Percentiles rank a stretch among this genome's conserved stretches.
These are phyloP conservation scores for Myotisia sp. DNA, from an alignment of 2,329 filamentous ascomycete species.

Conservation along the genomic window DNA sequence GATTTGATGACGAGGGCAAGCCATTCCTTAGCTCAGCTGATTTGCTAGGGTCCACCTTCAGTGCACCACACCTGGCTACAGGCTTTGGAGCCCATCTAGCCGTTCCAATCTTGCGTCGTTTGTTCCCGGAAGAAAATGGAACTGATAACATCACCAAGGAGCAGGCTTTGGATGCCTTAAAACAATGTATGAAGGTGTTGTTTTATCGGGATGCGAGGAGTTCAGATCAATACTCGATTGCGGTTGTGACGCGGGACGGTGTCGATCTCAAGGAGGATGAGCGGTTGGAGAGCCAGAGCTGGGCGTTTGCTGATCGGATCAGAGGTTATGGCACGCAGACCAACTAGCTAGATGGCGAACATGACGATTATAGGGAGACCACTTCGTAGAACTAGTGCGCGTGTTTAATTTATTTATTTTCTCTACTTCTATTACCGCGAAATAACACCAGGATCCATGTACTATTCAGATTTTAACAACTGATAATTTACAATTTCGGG, in stretches of 20 bases:
- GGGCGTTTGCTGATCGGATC: constrained; percentile 93
- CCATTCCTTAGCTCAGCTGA: constrained; percentile 89
- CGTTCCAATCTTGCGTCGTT: constrained; percentile 72
- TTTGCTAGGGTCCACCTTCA: constrained; percentile 83
- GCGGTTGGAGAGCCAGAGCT: constrained; percentile 88
- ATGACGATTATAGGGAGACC: too few relatives aligned
- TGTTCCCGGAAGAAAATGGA: constrained; percentile 71
- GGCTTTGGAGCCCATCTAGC: constrained; percentile 89
- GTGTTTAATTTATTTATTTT: background rate
- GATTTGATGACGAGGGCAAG: constrained; percentile 61
- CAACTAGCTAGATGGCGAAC: constrained; percentile 22
- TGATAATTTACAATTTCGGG: constrained; percentile 22
- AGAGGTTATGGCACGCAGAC: constrained; percentile 84
- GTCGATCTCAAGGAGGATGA: constrained; percentile 72
- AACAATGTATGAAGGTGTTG: constrained; percentile 95
- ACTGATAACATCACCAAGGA: constrained; percentile 59
- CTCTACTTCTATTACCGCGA: background rate
- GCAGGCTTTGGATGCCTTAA: constrained; percentile 63
- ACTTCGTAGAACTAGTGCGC: too few relatives aligned
- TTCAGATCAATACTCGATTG: constrained; percentile 80
- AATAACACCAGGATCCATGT: too few relatives aligned
- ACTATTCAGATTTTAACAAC: too few relatives aligned
- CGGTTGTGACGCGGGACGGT: constrained; percentile 76
- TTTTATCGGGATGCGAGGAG: constrained; percentile 94
- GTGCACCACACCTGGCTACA: constrained; percentile 74